Base-by-base conservation (phyloP, 352 stramenopile species). In the Hyaloperonospora arabidopsidis region DNA sequence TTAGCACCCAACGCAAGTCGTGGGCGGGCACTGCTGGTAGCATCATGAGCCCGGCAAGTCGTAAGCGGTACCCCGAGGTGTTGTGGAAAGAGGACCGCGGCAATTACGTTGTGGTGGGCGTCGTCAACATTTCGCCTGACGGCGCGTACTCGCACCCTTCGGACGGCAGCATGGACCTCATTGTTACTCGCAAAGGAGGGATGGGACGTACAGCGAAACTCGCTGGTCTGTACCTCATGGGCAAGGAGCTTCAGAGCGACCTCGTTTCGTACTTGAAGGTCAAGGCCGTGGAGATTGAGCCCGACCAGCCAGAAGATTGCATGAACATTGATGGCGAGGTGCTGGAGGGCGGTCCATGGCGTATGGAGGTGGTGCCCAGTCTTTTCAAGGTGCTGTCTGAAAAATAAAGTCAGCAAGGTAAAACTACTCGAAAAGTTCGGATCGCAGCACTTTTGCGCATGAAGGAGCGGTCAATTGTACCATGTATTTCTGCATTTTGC, bases 241-340 rank as follows among this genome's bases (percentile, higher is more conserved):
- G 81, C 25, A 83, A 86, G 55, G 81, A 92, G 54, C 57, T 87
- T 6, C 57, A 88, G 61, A 89, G 79, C 38, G 49, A 64, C 13
- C 54, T 88, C 2, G 63, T 92, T 41, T 81, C 79, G 64, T 92
- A 92, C 65, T 57, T 82, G 22, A 92, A 92, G 55, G 61, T 89
- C 32, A 92, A 92, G 51, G 77, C 81, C 15, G 74, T 88, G 15
- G 69, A 82, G 41, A 74, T 92, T 35, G 61, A 82, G 34, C 73
- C 78, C 17, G 76, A 91, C 49, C 61, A 89, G 45, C 32, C 60
- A 17, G 58, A 64, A 5, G 74, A 87, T 57, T 74, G 74, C 58
- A 86, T 88, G 72, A 92, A 92, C 64, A 92, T 88, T 46, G 81
- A 92, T 54, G 81, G 81, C 23, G 81, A 92, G 63, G 79, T 88